phyloP scores from a whole-genome alignment of 495 filamentous ascomycete species.

The Margaritispora aquatica region DNA sequence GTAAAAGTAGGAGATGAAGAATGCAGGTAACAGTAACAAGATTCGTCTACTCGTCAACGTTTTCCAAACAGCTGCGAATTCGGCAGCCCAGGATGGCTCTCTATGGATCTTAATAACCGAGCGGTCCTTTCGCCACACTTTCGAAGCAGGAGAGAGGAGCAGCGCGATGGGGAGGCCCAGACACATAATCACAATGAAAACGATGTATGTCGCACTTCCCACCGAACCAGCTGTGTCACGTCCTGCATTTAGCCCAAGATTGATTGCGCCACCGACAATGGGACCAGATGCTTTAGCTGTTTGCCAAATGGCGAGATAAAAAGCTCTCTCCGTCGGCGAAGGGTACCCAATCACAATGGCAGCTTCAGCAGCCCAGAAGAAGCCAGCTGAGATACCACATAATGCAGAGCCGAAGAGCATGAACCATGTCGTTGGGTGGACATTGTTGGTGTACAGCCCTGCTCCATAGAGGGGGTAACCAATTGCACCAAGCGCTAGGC shows the following conservation, averaged over 20 bases:
- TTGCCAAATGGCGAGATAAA: slow-evolving; percentile 55
- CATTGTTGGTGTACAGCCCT: slow-evolving; percentile 59
- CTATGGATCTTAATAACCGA: slow-evolving; percentile 15
- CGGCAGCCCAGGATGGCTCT: slow-evolving; percentile 25
- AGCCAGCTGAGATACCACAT: slow-evolving; percentile 56
- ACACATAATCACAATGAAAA: slow-evolving; percentile 57
- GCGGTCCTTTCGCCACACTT: slow-evolving; percentile 51
- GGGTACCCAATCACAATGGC: slow-evolving; percentile 61
- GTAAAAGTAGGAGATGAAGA: slow-evolving; percentile 33
- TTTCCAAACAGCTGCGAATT: slow-evolving; percentile 25
- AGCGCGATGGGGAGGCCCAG: slow-evolving; percentile 47
- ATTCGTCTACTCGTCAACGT: slow-evolving; percentile 21
- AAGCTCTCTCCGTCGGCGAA: slow-evolving; percentile 51
- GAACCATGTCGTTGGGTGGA: slow-evolving; percentile 54
- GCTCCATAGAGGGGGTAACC: slow-evolving; percentile 60
- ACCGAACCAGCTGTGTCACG: slow-evolving; percentile 48
- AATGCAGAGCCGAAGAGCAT: slow-evolving; percentile 54
- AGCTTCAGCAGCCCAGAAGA: slow-evolving; percentile 62
- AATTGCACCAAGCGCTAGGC: slow-evolving; percentile 28
- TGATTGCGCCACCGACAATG: slow-evolving; percentile 58
- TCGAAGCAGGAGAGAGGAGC: slow-evolving; percentile 41
- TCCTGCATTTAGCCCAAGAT: slow-evolving; percentile 51
- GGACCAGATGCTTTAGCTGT: slow-evolving; percentile 54
- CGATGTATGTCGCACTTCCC: slow-evolving; percentile 49
- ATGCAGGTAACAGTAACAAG: slow-evolving; percentile 27